Base-by-base conservation (phyloP, 805 yeast genomes). In the Cyberlindnera xylosilytica region DNA sequence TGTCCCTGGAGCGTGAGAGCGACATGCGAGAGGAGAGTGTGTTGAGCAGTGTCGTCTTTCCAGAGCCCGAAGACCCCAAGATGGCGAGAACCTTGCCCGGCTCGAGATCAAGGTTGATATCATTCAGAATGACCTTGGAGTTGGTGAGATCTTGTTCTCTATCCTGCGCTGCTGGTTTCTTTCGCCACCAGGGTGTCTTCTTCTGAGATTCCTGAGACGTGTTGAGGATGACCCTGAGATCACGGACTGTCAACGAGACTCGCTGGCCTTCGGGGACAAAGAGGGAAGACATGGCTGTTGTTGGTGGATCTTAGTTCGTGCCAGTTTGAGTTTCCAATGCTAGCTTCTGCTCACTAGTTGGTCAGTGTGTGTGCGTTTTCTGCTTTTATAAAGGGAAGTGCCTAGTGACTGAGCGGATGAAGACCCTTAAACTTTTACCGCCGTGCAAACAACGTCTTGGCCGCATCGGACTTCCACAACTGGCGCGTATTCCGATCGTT, bases 31-130 rank as follows among this genome's bases (percentile, higher is more conserved):
- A 73, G 0, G 87, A 79, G 36, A 83, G 58, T 0, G 78, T 77
- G 56, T 87, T 87, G 18, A 87, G 65, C 34, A 87, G 59, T 0
- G 96, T 85, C 0, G 96, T 87, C 56, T 88, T 87, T 4, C 95
- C 96, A 3, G 88, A 79, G 0, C 96, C 96, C 0, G 90, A 83
- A 0, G 95, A 91, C 3, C 96, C 96, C 67, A 26, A n/a, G 29
- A 26, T 26, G 29, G 29, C 29, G 6, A 26, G n/a, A 26, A 26
- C 29, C n/a, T 26, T 26, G 5, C 29, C 29, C n/a, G 29, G n/a
- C n/a, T 26, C 29, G 6, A 26, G 29, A 26, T 26, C 29, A 10
- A 26, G n/a, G 29, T 13, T 26, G 29, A 26, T 10, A 10, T n/a
- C 29, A 26, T 26, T 26, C n/a, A 26, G n/a, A n/a, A 26, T 26